Base-by-base conservation (phyloP, 768 basidiomycete species). In the Mycena belliarum region DNA sequence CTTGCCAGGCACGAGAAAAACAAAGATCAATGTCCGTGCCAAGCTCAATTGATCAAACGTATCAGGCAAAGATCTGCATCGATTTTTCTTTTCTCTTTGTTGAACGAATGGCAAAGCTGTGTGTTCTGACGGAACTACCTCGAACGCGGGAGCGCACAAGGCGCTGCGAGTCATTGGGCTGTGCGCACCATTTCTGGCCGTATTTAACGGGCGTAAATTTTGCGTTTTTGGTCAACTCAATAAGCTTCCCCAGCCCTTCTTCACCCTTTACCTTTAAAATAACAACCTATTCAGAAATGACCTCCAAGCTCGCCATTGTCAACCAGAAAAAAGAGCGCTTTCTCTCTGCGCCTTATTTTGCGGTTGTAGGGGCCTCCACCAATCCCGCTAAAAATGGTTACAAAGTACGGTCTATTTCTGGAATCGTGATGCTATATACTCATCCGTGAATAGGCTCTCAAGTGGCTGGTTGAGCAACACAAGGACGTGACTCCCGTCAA, bases 401-500 rank as follows among this genome's bases (percentile, higher is more conserved):
- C 10, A 38, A 38, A 10, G 37, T 10, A 10, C 3, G 37, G 18
- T n/a, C 10, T 10, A 38, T n/a, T 4, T 4, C 4, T 6, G 6
- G 16, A 38, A 4, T 18, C 33, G 7, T 47, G 46, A n/a, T 60
- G 40, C 29, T 6, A n/a, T 37, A 24, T 15, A 29, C 52, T 23
- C 4, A 40, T 4, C 25, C 11, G 32, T 45, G 43, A 15, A 20
- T 49, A 83, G 82, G 79, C 83, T 21, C 68, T 84, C 21, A 73
- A 76, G 49, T 85, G 81, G 81, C 84, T 85, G 55, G 69, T 75
- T 16, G 69, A 60, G 5, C 77, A 76, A 44, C 58, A 73, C 49
- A 78, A 74, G 61, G 69, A 73, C 2, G 82, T 84, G 20, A 80
- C 74, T 0, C 84, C 85, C 0, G 71, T 84, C 14, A 83, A 84